Conservation (phyloP, 306 rosid genomes). For the Acacia melanoxylon region DNA sequence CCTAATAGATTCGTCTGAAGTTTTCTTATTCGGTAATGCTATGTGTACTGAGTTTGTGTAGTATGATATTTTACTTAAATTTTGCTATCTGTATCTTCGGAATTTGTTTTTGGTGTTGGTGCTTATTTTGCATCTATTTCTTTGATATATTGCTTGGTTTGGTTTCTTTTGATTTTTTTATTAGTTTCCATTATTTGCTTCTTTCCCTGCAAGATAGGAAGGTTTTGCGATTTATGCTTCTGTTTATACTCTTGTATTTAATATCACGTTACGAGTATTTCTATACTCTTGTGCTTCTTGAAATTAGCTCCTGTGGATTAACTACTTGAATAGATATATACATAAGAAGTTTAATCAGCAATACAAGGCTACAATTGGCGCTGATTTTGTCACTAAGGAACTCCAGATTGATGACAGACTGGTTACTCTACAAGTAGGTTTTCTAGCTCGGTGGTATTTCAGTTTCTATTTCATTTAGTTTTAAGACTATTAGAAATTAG, state of each 20-base stretch:
- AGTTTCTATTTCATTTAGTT: conserved; percentile 7
- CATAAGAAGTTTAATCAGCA: conserved; percentile 96
- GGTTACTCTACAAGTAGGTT: conserved; percentile 92
- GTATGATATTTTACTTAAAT: not conserved
- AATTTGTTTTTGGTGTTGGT: conserved; percentile 11
- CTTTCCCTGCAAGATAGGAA: not conserved
- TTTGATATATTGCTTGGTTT: not conserved
- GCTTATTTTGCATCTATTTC: not conserved
- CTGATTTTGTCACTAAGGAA: conserved; percentile 98
- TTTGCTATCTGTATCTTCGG: not conserved
- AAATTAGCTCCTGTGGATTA: conserved; percentile 42
- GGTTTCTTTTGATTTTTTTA: not conserved
- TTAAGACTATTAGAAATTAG: not conserved
- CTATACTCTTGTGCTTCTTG: conserved; percentile 6
- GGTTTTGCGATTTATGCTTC: not conserved
- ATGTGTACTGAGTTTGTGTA: not conserved
- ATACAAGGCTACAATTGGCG: conserved; percentile 96
- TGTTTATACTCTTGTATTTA: conserved; percentile 1
- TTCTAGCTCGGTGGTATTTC: conserved; percentile 43
- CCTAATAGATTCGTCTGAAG: conserved; percentile 18
- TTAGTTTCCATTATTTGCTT: not conserved
- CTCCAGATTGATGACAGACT: conserved; percentile 93
- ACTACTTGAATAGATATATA: conserved; percentile 68
- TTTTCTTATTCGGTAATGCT: not conserved
- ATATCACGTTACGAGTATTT: not conserved